phyloP scores from a whole-genome alignment of 352 stramenopile genomes.

The Blastocystis sp. region DNA sequence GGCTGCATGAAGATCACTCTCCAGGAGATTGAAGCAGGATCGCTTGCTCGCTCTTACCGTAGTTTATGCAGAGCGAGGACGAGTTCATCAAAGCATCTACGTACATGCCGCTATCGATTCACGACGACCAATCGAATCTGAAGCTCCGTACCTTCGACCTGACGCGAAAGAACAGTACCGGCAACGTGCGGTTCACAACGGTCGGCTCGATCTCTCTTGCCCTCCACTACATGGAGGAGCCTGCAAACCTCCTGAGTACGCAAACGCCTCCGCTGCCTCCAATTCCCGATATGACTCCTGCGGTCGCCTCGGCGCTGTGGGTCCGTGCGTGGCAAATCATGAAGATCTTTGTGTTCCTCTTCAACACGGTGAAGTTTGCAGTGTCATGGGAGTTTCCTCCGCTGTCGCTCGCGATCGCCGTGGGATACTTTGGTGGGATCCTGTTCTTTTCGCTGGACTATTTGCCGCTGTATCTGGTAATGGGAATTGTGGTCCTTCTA shows the following conservation, averaged over 20 bases:
- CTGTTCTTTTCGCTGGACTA: background rate
- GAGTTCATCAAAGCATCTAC: background rate
- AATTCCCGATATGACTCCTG: background rate
- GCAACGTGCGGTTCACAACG: background rate
- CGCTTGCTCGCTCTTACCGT: no score
- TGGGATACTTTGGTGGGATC: background rate
- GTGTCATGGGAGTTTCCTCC: constrained; percentile 26
- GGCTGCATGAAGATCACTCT: background rate
- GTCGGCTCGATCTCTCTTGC: background rate
- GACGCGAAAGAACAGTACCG: background rate
- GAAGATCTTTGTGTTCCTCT: background rate
- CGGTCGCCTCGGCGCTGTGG: background rate
- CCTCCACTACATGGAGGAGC: background rate
- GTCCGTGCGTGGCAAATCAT: background rate
- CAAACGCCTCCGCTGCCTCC: background rate
- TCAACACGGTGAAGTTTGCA: background rate
- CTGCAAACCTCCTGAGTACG: background rate
- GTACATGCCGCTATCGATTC: background rate
- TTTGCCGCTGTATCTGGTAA: background rate
- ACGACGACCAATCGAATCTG: background rate
- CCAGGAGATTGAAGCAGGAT: background rate
- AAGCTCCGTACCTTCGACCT: background rate
- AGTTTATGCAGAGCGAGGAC: background rate
- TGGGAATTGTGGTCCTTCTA: background rate
- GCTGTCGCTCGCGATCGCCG: background rate